Evolutionary conservation across 768 basidiomycete species (phyloP), one percentile per base, ranked within the genome.

Genomic region (Suillus decipiens): DNA sequence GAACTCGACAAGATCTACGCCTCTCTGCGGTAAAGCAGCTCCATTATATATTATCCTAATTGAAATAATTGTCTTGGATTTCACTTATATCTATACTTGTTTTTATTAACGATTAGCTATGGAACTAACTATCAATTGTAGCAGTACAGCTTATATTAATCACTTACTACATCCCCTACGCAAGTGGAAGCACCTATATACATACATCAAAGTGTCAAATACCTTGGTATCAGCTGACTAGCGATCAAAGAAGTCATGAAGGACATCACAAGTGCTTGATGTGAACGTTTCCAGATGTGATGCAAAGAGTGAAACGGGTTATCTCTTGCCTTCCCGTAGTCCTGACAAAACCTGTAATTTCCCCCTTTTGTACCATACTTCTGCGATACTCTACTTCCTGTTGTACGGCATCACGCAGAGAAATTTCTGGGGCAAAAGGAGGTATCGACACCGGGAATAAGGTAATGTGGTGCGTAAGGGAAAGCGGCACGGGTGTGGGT

Each of bases 1-100:
- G 77, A 83, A 61, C 80, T 93, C 28, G 89, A 92, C 73, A 70
- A 71, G 41, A 81, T 90, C 42, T 91, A 86, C 67, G 73, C 73
- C 62, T 66, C 68, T 60, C 60, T 74, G 60, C 60, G 45, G 33
- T 69, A 63, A 70, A 48, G 24, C 42, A n/a, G n/a, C 28, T 8
- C 39, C 34, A 50, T 28, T 34, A 33, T 31, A 39, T 50, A 17
- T 22, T 57, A 31, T 24, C 9, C 5, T 62, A 37, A 19, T 15
- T 61, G 45, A 33, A 36, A 51, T 60, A 50, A 47, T 61, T 19
- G 34, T 34, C 24, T n/a, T 48, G 55, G n/a, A 65, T 22, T 45
- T 63, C 65, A 75, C 42, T 64, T 75, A 70, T 61, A 57, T 37
- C 31, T 61, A 64, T 47, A 33, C 10, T 31, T 53, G 33, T 10